Percentiles rank a stretch among this genome's conserved stretches.
Evolutionary conservation across 768 basidiomycete genomes (phyloP).

Genomic region (Lentinula lateritia): DNA sequence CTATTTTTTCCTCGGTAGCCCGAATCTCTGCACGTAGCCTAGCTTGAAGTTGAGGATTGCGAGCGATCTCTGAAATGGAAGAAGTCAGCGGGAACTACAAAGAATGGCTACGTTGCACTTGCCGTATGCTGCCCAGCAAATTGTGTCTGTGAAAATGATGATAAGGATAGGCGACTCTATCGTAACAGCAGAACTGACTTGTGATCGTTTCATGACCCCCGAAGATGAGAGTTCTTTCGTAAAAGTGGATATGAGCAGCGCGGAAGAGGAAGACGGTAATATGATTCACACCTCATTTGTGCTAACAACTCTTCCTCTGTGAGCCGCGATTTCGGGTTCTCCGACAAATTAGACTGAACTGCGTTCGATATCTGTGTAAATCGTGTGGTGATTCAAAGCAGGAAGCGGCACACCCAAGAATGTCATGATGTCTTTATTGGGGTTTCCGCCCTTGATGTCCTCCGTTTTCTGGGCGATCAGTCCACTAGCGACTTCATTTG

Average conservation of each 20-base stretch:
- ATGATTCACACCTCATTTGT: slow-evolving; percentile 16
- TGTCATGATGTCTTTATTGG: slow-evolving; percentile 27
- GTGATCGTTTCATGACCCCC: slow-evolving; percentile 1
- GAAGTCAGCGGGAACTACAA: not conserved
- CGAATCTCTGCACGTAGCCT: slow-evolving; percentile 4
- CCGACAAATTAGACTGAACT: slow-evolving; percentile 14
- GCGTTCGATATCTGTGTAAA: not conserved
- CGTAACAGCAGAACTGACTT: not conserved
- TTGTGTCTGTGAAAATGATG: not conserved
- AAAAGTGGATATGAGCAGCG: not conserved
- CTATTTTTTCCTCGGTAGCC: not conserved
- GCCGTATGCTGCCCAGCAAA: slow-evolving; percentile 1
- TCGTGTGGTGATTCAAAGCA: not conserved
- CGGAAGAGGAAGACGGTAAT: not conserved
- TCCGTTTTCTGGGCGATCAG: not conserved
- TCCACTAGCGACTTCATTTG: slow-evolving; percentile 6
- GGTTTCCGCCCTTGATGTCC: slow-evolving; percentile 1
- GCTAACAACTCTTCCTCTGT: slow-evolving; percentile 20
- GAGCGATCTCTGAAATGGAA: not conserved
- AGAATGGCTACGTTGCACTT: not conserved
- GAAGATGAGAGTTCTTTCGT: not conserved
- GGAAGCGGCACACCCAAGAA: slow-evolving; percentile 21
- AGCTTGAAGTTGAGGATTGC: not conserved
- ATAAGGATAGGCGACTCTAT: too few relatives aligned
- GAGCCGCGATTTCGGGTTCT: slow-evolving; percentile 10